Percentiles rank a stretch among this genome's conserved stretches.
Conservation (phyloP, 2,329 filamentous ascomycete species). For the Cladorrhinum sp. region DNA sequence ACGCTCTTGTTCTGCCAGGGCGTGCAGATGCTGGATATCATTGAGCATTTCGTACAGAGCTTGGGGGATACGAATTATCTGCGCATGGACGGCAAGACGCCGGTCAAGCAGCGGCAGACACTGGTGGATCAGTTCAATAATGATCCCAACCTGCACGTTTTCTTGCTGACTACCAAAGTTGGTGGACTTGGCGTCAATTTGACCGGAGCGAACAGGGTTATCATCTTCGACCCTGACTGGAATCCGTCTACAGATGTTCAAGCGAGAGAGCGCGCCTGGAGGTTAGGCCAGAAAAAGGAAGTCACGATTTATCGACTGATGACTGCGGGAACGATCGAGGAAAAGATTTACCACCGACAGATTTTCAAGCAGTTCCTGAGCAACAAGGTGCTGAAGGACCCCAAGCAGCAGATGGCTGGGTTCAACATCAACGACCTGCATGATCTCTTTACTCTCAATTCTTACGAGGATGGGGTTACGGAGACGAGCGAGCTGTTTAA, state of each 20-base stretch:
- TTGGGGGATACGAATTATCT: slow-evolving; percentile 71
- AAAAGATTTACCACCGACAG: slow-evolving; percentile 98
- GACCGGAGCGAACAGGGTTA: slow-evolving; percentile 90
- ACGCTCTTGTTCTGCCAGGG: slow-evolving; percentile 91
- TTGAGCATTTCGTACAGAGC: slow-evolving; percentile 73
- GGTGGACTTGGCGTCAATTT: slow-evolving; percentile 91
- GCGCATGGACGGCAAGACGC: slow-evolving; percentile 91
- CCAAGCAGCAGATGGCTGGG: slow-evolving; percentile 78
- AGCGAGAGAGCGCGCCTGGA: slow-evolving; percentile 92
- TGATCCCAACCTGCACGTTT: slow-evolving; percentile 74
- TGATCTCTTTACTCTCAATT: slow-evolving; percentile 80
- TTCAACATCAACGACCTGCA: slow-evolving; percentile 89
- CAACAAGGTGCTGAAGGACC: slow-evolving; percentile 92
- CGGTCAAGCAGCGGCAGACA: slow-evolving; percentile 80
- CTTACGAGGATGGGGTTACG: slow-evolving; percentile 64
- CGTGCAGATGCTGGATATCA: slow-evolving; percentile 90
- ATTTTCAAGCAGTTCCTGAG: slow-evolving; percentile 98
- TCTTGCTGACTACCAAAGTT: slow-evolving; percentile 91
- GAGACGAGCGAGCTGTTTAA: slow-evolving; percentile 86
- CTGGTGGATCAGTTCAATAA: slow-evolving; percentile 94
- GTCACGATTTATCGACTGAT: slow-evolving; percentile 97
- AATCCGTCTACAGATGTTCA: slow-evolving; percentile 96
- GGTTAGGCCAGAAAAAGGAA: slow-evolving; percentile 88
- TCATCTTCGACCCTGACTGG: slow-evolving; percentile 99
- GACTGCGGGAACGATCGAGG: slow-evolving; percentile 96